Evolutionary conservation across 2,329 filamentous ascomycete genomes (phyloP).

Genomic region (Tolypocladium tropicale): DNA sequence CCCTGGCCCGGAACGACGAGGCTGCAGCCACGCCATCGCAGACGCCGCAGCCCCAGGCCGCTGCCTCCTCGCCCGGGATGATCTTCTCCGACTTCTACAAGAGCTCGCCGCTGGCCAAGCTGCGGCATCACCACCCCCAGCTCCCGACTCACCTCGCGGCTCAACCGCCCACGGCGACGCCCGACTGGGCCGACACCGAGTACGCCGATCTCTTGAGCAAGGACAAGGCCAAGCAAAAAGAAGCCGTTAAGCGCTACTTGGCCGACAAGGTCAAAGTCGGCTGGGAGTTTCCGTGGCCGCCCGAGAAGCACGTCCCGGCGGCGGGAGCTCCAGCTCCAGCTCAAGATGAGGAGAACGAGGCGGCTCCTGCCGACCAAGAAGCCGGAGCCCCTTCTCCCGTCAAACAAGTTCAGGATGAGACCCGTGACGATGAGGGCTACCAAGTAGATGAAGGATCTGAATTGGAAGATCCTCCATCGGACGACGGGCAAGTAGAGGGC

Average conservation of each 20-base stretch:
- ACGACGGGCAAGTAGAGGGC: slow-evolving; percentile 21
- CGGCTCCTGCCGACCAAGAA: not conserved
- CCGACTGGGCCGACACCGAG: slow-evolving; percentile 35
- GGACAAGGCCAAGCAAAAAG: slow-evolving; percentile 53
- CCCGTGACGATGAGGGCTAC: slow-evolving; percentile 22
- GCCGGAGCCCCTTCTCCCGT: not conserved
- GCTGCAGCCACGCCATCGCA: not conserved
- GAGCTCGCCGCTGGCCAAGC: slow-evolving; percentile 41
- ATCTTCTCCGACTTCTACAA: slow-evolving; percentile 51
- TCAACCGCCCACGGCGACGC: slow-evolving; percentile 16
- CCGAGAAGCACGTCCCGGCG: slow-evolving; percentile 6
- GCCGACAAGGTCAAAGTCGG: slow-evolving; percentile 44
- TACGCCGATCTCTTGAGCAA: slow-evolving; percentile 51
- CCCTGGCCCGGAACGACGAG: not conserved
- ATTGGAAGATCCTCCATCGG: slow-evolving; percentile 15
- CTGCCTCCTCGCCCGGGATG: slow-evolving; percentile 24
- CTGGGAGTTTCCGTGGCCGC: slow-evolving; percentile 51
- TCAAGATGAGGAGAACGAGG: not conserved
- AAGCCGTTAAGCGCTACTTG: slow-evolving; percentile 48
- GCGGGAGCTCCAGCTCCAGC: not conserved
- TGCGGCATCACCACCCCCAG: slow-evolving; percentile 29
- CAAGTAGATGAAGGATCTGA: slow-evolving; percentile 31
- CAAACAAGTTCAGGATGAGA: slow-evolving; percentile 17
- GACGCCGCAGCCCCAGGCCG: not conserved
- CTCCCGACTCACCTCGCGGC: slow-evolving; percentile 17